A percentile compares a stretch with the other conserved stretches of the same genome.
Evolutionary conservation across 2,329 filamentous ascomycete species (phyloP).

Genomic region (Fusarium sp.): DNA sequence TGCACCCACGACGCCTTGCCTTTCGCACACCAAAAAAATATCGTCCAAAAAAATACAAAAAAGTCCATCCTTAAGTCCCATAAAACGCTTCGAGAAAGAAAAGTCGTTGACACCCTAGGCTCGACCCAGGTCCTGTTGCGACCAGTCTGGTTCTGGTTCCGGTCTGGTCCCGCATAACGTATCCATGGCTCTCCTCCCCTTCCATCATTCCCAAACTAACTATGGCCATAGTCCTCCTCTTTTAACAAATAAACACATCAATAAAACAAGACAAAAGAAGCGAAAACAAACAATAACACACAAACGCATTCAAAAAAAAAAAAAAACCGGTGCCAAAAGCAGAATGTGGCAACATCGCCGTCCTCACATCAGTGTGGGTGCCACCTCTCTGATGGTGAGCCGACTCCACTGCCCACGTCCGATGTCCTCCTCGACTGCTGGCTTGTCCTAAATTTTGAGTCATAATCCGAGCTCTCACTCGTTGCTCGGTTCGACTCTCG

Average conservation of each 20-base stretch:
- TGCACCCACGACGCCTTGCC: neutral
- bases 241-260: neutral
- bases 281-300: neutral
- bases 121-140: constrained; percentile 33
- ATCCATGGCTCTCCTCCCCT: neutral
- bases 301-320: neutral
- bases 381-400: constrained; percentile 15
- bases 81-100: constrained; percentile 1
- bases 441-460: constrained; percentile 42
- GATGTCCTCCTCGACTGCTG: constrained; percentile 44
- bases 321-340: neutral
- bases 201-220: neutral
- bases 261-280: neutral
- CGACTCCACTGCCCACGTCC: constrained; percentile 10
- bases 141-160: constrained; percentile 33
- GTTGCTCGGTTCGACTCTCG: constrained; percentile 37
- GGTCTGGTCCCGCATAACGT: neutral
- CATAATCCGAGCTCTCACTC: constrained; percentile 41
- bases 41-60: neutral
- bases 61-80: neutral
- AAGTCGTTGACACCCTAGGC: constrained; percentile 20
- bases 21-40: neutral
- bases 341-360: neutral
- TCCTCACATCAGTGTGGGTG: constrained; percentile 15
- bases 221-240: neutral